Conservation (phyloP, 176 grass and related monocot genomes). For the Hsuehochloa calcarea region DNA sequence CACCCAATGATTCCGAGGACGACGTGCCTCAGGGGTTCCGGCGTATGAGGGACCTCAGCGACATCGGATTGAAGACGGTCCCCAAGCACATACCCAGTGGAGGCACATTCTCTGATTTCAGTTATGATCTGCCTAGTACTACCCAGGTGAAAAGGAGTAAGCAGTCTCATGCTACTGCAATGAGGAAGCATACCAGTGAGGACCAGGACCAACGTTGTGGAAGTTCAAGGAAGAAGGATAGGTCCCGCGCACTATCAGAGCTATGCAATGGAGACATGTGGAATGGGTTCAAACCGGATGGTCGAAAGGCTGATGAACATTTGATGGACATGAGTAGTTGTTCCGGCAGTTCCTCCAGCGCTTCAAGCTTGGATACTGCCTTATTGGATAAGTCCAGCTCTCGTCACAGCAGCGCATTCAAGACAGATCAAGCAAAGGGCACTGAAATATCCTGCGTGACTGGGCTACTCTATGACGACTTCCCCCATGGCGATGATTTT, state of each 20-base stretch:
- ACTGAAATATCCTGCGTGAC: slow-evolving; percentile 26
- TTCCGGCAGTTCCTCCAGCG: slow-evolving; percentile 47
- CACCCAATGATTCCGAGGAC: slow-evolving; percentile 73
- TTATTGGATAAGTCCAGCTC: slow-evolving; percentile 26
- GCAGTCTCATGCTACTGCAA: slow-evolving; percentile 39
- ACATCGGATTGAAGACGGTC: slow-evolving; percentile 41
- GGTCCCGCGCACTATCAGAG: slow-evolving; percentile 60
- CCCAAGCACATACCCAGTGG: neutral
- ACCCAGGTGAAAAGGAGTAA: slow-evolving; percentile 30
- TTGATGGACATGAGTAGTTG: neutral
- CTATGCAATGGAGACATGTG: slow-evolving; percentile 49
- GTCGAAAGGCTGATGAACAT: neutral
- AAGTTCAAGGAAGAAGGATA: slow-evolving; percentile 56
- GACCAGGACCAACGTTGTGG: slow-evolving; percentile 47
- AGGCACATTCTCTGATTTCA: neutral
- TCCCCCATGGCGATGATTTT: slow-evolving; percentile 36
- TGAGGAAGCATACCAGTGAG: slow-evolving; percentile 38
- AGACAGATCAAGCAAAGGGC: slow-evolving; percentile 30
- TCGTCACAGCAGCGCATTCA: slow-evolving; percentile 7
- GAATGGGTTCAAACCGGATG: slow-evolving; percentile 17
- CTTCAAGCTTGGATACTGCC: slow-evolving; percentile 40
- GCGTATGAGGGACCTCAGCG: slow-evolving; percentile 72
- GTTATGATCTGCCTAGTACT: slow-evolving; percentile 5
- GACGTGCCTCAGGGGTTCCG: slow-evolving; percentile 37
- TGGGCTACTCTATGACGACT: slow-evolving; percentile 30